Conservation (phyloP, 2,329 filamentous ascomycete species). For the Anthostomella pinea region DNA sequence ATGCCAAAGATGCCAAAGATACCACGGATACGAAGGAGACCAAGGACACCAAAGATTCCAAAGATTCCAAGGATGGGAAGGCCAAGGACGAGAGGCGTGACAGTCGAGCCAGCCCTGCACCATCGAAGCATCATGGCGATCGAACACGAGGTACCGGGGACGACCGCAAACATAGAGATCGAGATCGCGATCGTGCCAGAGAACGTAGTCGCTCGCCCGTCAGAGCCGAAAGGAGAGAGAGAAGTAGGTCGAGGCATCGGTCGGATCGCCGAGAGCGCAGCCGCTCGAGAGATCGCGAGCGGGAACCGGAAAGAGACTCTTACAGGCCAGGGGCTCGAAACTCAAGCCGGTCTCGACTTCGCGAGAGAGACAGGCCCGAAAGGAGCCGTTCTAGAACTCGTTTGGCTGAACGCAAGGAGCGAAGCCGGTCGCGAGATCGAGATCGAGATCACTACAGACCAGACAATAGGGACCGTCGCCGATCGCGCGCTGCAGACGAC, state of each 20-base stretch:
- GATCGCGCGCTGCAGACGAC: slow-evolving; percentile 28
- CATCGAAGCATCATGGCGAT: slow-evolving; percentile 25
- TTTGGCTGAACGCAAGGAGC: slow-evolving; percentile 21
- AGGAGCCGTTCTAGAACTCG: slow-evolving; percentile 23
- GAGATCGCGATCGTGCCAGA: slow-evolving; percentile 28
- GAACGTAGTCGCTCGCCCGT: slow-evolving; percentile 25
- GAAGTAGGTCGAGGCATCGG: slow-evolving; percentile 27
- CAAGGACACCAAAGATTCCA: slow-evolving; percentile 21
- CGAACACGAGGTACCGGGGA: slow-evolving; percentile 23
- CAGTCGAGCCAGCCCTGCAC: slow-evolving; percentile 24
- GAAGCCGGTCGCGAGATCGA: slow-evolving; percentile 28
- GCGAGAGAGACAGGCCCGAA: slow-evolving; percentile 24
- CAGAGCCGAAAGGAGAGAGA: slow-evolving; percentile 30
- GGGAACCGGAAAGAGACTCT: slow-evolving; percentile 32
- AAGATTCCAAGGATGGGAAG: slow-evolving; percentile 17
- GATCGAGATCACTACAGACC: slow-evolving; percentile 31
- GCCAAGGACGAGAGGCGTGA: slow-evolving; percentile 26
- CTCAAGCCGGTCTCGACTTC: slow-evolving; percentile 26
- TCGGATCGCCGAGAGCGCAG: slow-evolving; percentile 32
- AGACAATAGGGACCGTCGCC: slow-evolving; percentile 27
- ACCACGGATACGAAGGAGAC: slow-evolving; percentile 21
- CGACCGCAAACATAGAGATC: slow-evolving; percentile 30
- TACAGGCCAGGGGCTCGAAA: slow-evolving; percentile 31
- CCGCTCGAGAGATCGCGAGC: slow-evolving; percentile 36
- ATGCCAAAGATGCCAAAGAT: slow-evolving; percentile 18